Evolutionary conservation across 441 rosid genomes (phyloP).

Genomic region (Croton setiger): DNA sequence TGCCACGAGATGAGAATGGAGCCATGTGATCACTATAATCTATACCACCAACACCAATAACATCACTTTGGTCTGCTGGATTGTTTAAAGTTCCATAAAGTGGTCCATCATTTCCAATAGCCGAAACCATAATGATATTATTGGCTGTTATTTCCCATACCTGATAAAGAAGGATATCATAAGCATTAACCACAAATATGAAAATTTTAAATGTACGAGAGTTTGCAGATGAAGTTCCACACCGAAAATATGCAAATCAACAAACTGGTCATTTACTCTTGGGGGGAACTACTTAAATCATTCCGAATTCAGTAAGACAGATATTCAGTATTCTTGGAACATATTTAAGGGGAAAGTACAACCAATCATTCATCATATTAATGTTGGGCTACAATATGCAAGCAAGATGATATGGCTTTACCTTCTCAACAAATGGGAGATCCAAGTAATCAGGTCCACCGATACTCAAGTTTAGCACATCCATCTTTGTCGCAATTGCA

Average conservation of each 20-base stretch:
- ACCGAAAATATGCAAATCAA: constrained; percentile 5
- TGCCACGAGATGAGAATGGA: constrained; percentile 97
- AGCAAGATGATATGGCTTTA: constrained; percentile 24
- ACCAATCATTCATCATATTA: not conserved
- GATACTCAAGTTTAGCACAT: constrained; percentile 95
- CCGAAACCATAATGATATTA: constrained; percentile 98
- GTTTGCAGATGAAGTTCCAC: constrained; percentile 13
- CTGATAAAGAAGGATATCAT: constrained; percentile 39
- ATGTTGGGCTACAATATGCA: constrained; percentile 13
- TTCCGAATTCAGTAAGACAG: not conserved
- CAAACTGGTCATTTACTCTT: not conserved
- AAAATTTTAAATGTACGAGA: not conserved
- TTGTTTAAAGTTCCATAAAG: constrained; percentile 98
- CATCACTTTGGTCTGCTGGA: constrained; percentile 99
- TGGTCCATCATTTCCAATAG: constrained; percentile 99
- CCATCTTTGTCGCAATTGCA: constrained; percentile 93
- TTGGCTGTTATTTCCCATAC: constrained; percentile 99
- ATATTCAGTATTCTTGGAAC: not conserved
- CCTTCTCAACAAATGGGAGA: constrained; percentile 98
- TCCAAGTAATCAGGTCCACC: constrained; percentile 99
- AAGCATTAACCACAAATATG: not conserved
- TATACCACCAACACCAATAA: constrained; percentile 98
- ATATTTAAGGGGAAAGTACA: not conserved
- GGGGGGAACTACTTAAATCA: not conserved
- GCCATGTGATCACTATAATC: constrained; percentile 97